Conservation (phyloP, 345 rosid species). For the Ailanthus altissimus region DNA sequence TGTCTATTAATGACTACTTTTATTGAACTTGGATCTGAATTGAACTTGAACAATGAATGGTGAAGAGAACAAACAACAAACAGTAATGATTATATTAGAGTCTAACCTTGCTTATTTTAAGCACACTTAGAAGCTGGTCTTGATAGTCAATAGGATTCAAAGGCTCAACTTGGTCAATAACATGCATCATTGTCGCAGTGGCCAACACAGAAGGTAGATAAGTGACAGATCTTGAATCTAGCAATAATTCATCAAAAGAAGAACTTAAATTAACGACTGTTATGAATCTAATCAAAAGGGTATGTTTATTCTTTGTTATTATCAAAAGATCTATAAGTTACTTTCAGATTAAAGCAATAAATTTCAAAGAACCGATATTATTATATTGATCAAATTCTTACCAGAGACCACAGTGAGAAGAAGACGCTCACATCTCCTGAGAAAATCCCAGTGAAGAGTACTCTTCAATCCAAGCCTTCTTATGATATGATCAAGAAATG, state of each 20-base stretch:
- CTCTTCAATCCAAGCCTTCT: conserved; percentile 69
- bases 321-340: conserved; percentile 19
- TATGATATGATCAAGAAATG: conserved; percentile 74
- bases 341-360: no score
- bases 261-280: background rate
- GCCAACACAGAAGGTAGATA: conserved; percentile 83
- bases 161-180: conserved; percentile 60
- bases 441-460: conserved; percentile 69
- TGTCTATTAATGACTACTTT: conserved; percentile 1
- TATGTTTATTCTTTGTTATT: conserved; percentile 19
- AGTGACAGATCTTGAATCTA: conserved; percentile 70
- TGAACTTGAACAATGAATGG: background rate
- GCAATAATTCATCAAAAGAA: conserved; percentile 5
- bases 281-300: conserved; percentile 20
- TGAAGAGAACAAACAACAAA: background rate
- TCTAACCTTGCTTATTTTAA: conserved; percentile 62
- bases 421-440: conserved; percentile 60
- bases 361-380: no score
- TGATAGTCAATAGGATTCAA: conserved; percentile 46
- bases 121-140: conserved; percentile 56
- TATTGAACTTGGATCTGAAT: no score
- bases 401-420: conserved; percentile 69
- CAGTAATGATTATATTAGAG: conserved; percentile 8
- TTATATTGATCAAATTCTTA: conserved; percentile 17
- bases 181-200: conserved; percentile 79